Percentiles rank a stretch among this genome's conserved stretches.
These are phyloP conservation scores for Stemphylium lycopersici DNA, from an alignment of 2,329 filamentous ascomycete species.

Conservation along the genomic window DNA sequence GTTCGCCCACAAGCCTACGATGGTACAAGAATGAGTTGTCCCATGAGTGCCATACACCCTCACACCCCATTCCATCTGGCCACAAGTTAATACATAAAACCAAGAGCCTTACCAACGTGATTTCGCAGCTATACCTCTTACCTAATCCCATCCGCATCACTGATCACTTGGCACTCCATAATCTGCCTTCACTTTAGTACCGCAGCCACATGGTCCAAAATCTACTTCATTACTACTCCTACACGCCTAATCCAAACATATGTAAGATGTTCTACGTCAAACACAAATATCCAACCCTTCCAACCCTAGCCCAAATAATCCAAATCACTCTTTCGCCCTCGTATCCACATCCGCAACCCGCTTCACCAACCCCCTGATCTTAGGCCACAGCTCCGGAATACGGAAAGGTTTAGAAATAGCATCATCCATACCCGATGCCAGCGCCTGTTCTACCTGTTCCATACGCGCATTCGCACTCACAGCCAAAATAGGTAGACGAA, in stretches of 20 bases:
- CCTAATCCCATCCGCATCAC: no score
- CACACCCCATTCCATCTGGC: no score
- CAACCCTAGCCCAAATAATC: not conserved
- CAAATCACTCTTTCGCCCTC: not conserved
- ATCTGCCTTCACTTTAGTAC: not conserved
- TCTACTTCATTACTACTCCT: not conserved
- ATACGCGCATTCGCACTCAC: constrained; percentile 46
- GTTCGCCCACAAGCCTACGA: no score
- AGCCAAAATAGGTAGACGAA: constrained; percentile 38
- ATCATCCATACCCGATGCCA: constrained; percentile 42
- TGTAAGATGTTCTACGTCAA: not conserved
- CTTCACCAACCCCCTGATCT: constrained; percentile 17
- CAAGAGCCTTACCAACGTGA: no score
- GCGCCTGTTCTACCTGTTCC: constrained; percentile 39
- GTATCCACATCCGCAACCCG: constrained; percentile 4
- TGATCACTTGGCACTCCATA: not conserved
- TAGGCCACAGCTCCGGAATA: constrained; percentile 32
- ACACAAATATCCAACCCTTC: no score
- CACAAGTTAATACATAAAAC: no score
- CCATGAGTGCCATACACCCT: no score
- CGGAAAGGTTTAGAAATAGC: constrained; percentile 36
- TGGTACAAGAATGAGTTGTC: no score
- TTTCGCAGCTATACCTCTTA: no score
- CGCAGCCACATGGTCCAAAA: not conserved
- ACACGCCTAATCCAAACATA: not conserved